Base-by-base conservation (phyloP, 2,329 filamentous ascomycete species). In the Fusarium concolor region DNA sequence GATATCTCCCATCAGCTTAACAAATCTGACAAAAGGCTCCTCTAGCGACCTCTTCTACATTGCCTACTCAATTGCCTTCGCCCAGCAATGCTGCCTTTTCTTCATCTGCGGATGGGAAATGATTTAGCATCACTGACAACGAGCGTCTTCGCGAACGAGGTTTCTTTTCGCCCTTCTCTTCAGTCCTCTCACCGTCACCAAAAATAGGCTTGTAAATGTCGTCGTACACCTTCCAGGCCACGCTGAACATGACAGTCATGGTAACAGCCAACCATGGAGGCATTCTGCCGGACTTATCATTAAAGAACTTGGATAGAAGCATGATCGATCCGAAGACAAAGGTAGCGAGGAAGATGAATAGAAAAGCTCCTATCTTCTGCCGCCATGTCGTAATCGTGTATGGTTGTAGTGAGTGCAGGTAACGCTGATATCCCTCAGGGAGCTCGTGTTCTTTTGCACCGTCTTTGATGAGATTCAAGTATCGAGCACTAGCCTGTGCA, bases 391-490 rank as follows among this genome's bases (percentile, higher is more conserved):
- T 97, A 22, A 88, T 82, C 0, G 83, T 88, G 77, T 95, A 98
- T 0, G 92, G 82, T 54, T 87, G 86, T 44, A 97, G 83, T 15
- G 84, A 80, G 10, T 85, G 81, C 5, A 99, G 84, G 77, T 94
- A 97, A 3, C 82, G 80, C 71, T 89, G 89, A 75, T 97, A 99
- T 55, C 92, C 89, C 7, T 84, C 79, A 0, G 96, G 96, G 2
- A 99, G 84, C n/a, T 84, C 83, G 76, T 96, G 91, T 77, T 98
- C 94, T 3, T 82, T 81, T 0, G 93, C 94, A 17, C 96, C 96
- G 68, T 90, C 87, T 15, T 85, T 88, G 71, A 99, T 87, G 50
- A 97, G 85, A 63, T 90, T 90, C 24, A 97, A 82, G 77, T 99
- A 98, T 14, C 96, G 89, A 42, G 88, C 84, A 3, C 93, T 97